phyloP scores from a whole-genome alignment of 352 stramenopile genomes.

The Thalassiosira hispida region DNA sequence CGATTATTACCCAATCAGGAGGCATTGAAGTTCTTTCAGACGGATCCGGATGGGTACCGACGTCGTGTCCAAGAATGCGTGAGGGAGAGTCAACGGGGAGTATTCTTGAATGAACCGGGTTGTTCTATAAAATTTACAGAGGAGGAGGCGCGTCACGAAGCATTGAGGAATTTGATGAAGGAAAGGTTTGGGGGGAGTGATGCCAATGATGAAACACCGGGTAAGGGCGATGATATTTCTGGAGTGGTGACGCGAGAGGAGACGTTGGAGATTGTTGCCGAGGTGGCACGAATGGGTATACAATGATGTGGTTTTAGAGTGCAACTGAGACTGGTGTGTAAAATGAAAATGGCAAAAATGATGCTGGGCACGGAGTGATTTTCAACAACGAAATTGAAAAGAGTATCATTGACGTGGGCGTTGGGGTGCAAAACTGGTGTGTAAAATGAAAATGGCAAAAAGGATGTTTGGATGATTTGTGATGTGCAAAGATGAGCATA shows the following conservation, averaged over 20 bases:
- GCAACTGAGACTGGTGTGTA: background rate
- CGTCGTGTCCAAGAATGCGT: conserved; percentile 91
- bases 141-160: conserved; percentile 67
- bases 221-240: conserved; percentile 14
- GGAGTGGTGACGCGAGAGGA: conserved; percentile 32
- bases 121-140: conserved; percentile 85
- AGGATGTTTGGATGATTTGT: no score
- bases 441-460: no score
- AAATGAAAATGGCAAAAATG: no score
- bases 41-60: conserved; percentile 89
- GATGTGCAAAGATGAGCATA: no score
- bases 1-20: conserved; percentile 85
- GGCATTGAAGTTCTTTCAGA: conserved; percentile 88
- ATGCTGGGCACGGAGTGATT: background rate
- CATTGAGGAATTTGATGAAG: conserved; percentile 75
- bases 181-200: conserved; percentile 53
- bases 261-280: conserved; percentile 30
- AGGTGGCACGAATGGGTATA: conserved; percentile 1
- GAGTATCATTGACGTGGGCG: no score
- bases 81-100: conserved; percentile 90
- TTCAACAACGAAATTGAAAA: no score
- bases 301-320: no score
- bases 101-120: conserved; percentile 92
- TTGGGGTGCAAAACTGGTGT: no score
- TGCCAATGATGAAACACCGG: background rate